Evolutionary conservation across 2,329 filamentous ascomycete genomes (phyloP), one percentile per base, ranked within the genome.

Genomic region (Penicillium brevicompactum): DNA sequence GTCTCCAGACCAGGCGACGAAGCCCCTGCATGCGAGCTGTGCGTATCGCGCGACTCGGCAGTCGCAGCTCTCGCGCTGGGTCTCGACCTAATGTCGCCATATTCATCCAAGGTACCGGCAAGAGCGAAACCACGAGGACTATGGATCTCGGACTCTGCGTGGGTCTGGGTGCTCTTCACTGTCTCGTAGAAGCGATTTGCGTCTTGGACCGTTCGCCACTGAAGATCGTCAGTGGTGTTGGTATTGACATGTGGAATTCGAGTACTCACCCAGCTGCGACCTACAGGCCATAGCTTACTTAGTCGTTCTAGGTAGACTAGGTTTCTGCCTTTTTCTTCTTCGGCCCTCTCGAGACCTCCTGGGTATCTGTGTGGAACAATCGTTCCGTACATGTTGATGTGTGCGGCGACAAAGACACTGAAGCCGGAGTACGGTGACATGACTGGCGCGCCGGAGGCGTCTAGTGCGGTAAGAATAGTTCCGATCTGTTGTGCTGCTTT

Each of bases 331-430:
- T 71, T 74, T 50, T 73, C 71, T 14, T 63, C 55, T 45, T 72
- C 68, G 2, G 71, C 71, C 11, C 68, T 57, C 30, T 62, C 63
- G 2, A 65, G 55, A 1, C 71, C 71, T 0, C 71, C 71, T 0
- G 71, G 71, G 38, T 74, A 74, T 10, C 65, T 61, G n/a, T 56
- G 55, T 1, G 71, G 70, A 0, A 61, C 66, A 9, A 74, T 67
- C 6, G 71, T 72, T 2, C 71, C 71, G 49, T 74, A 73, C 71
- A 74, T 73, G 44, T 74, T 74, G 43, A 74, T 71, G 41, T 74
- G 71, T 3, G 69, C 71, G 9, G 71, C 70, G 11, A 74, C 71
- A 38, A 74, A 74, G 34, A 73, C 63, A 27, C 71, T 74, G 55
- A 73, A 74, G 5, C 71, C 71, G 0, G 71, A 70, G 49, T 74